Percentiles rank a stretch among this genome's conserved stretches.
phyloP scores from a whole-genome alignment of 192 early-diverging fungal genomes.

The Gigaspora rosea region DNA sequence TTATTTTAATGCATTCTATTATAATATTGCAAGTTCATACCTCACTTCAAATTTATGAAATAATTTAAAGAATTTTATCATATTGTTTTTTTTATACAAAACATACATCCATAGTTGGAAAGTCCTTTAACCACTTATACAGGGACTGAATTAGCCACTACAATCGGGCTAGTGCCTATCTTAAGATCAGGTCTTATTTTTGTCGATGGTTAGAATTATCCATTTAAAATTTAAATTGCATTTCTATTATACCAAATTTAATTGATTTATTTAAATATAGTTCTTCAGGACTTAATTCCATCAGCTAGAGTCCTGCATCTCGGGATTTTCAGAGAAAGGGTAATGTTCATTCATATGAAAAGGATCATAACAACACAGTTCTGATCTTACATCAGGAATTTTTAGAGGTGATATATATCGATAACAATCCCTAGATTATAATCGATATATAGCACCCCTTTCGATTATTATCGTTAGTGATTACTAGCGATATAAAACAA shows the following conservation, averaged over 20 bases:
- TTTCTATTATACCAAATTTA: too few relatives aligned
- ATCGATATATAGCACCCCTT: too few relatives aligned
- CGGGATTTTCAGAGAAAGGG: conserved; percentile 80
- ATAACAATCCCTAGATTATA: too few relatives aligned
- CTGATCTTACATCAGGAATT: neutral
- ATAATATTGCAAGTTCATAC: neutral
- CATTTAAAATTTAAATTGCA: neutral
- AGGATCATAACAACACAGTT: neutral
- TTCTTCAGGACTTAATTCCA: conserved; percentile 64
- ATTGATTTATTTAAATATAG: conserved; percentile 21
- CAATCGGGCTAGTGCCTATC: conserved; percentile 63
- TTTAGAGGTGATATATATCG: too few relatives aligned
- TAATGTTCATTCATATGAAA: conserved; percentile 17
- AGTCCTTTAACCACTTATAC: conserved; percentile 54
- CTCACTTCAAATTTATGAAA: too few relatives aligned
- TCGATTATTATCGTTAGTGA: too few relatives aligned
- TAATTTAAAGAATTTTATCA: neutral
- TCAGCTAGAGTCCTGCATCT: conserved; percentile 75
- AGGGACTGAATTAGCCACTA: conserved; percentile 38
- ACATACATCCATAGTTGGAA: conserved; percentile 32
- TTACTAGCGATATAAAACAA: too few relatives aligned
- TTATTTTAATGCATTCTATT: neutral
- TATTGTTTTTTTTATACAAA: neutral
- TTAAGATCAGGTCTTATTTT: conserved; percentile 66
- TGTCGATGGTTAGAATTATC: conserved; percentile 45